These are phyloP conservation scores for Angomonas deanei DNA, from an alignment of 208 protist species.

Conservation along the genomic window DNA sequence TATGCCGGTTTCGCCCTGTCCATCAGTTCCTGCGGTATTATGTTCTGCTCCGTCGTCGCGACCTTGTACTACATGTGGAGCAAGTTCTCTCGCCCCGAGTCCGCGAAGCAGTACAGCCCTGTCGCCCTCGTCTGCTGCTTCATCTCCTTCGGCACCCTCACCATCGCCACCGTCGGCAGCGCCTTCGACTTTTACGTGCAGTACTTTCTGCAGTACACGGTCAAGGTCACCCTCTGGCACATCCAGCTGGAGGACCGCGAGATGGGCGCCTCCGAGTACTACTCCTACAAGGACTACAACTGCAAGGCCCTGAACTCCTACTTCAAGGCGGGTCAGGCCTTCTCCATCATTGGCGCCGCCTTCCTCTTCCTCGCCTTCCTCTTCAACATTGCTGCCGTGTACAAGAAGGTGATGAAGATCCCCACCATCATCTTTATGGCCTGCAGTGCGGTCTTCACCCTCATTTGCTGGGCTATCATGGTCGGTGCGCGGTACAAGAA, in stretches of 20 bases:
- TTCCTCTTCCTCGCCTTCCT: conserved; percentile 31
- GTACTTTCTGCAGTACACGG: conserved; percentile 21
- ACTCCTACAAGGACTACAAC: conserved; percentile 22
- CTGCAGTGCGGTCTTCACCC: conserved; percentile 22
- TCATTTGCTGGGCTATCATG: conserved; percentile 37
- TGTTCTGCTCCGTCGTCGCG: conserved; percentile 24
- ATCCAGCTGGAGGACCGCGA: conserved; percentile 27
- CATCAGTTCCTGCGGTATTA: conserved; percentile 30
- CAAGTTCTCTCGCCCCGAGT: conserved; percentile 22
- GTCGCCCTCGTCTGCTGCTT: background rate
- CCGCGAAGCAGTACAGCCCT: conserved; percentile 7
- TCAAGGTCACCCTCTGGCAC: conserved; percentile 46
- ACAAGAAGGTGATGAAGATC: conserved; percentile 28
- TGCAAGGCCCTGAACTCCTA: conserved; percentile 22
- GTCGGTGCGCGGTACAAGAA: conserved; percentile 30
- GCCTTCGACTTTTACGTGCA: conserved; percentile 38
- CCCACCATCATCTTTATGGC: conserved; percentile 19
- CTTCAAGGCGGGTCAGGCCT: conserved; percentile 24
- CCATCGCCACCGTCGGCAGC: conserved; percentile 26
- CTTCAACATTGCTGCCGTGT: conserved; percentile 30
- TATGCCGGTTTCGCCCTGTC: conserved; percentile 35
- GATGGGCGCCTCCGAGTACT: conserved; percentile 25
- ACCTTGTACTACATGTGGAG: conserved; percentile 24
- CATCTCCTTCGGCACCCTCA: conserved; percentile 3
- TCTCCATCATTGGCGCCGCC: conserved; percentile 35